Percentiles rank a stretch among this genome's conserved stretches.
phyloP scores from a whole-genome alignment of 805 yeast species.

The Komagataella pastoris region DNA sequence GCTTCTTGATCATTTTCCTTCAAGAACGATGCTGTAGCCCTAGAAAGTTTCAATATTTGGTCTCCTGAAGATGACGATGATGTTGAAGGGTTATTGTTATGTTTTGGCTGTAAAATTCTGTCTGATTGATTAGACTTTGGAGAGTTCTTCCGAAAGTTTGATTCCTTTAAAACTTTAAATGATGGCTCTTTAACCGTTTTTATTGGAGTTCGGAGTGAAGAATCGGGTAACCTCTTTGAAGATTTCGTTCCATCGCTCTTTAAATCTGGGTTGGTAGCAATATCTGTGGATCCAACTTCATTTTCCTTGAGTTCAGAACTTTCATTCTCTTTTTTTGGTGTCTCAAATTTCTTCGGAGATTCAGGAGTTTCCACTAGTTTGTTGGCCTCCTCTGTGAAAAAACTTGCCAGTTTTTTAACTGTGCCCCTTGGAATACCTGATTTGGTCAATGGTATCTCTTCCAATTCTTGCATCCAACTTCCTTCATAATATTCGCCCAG shows the following conservation, averaged over 20 bases:
- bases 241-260: too few relatives aligned
- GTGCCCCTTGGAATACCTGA: neutral
- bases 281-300: neutral
- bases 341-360: neutral
- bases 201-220: neutral
- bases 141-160: neutral
- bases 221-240: too few relatives aligned
- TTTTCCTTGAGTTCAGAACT: neutral
- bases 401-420: neutral
- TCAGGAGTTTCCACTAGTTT: neutral
- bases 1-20: neutral
- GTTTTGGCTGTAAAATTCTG: neutral
- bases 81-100: neutral
- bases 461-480: neutral
- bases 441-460: neutral
- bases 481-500: neutral
- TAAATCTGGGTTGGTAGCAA: neutral
- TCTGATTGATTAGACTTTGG: neutral
- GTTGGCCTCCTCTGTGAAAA: neutral
- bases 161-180: neutral
- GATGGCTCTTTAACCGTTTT: neutral
- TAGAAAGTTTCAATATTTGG: neutral
- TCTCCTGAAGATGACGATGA: neutral
- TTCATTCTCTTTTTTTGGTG: neutral
- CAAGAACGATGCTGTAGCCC: neutral